Evolutionary conservation across 352 stramenopile genomes (phyloP), one percentile per base, ranked within the genome.

Genomic region (Phytophthora pseudosyringae): DNA sequence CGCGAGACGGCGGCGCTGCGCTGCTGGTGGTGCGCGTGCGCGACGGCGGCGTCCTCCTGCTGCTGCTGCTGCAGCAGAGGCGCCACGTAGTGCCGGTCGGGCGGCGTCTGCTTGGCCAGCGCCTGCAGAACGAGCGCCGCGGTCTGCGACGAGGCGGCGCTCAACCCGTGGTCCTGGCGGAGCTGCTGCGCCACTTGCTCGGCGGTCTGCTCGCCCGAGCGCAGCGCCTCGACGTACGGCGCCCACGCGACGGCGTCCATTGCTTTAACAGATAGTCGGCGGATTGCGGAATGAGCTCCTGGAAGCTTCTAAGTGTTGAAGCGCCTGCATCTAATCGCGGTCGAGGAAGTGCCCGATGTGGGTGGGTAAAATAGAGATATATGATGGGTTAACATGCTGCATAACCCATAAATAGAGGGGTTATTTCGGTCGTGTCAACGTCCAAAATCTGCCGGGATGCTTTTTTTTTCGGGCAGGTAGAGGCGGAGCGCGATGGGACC

Each of bases 51-150:
- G 4, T 75, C 61, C 29, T 80, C 61, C 12, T 55, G 45, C 32
- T 79, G 77, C 28, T 78, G 81, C 32, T 78, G 62, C 18, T 77
- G 50, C 21, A 79, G 50, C 18, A 81, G 43, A 1, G 83, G 83
- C n/a, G 80, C 75, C 12, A 89, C 75, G 51, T 91, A 90, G 16
- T 67, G 64, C 21, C 21, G 21, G 8, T n/a, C 44, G 7, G 21
- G 18, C 9, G 45, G 41, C 2, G 56, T 39, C 28, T 73, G 33
- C 15, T 69, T 50, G 11, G 46, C 32, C 36, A 85, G 51, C 21
- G 47, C 59, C 18, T 67, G 50, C 5, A 83, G 44, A 21, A 83
- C 51, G 15, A 87, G 59, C 18, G 62, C 16, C 15, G 63, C 70
- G 4, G 53, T 60, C 35, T 64, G 43, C 4, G 61, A 39, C 21